phyloP scores from a whole-genome alignment of 345 rosid species.

The Gossypium sturtianum region DNA sequence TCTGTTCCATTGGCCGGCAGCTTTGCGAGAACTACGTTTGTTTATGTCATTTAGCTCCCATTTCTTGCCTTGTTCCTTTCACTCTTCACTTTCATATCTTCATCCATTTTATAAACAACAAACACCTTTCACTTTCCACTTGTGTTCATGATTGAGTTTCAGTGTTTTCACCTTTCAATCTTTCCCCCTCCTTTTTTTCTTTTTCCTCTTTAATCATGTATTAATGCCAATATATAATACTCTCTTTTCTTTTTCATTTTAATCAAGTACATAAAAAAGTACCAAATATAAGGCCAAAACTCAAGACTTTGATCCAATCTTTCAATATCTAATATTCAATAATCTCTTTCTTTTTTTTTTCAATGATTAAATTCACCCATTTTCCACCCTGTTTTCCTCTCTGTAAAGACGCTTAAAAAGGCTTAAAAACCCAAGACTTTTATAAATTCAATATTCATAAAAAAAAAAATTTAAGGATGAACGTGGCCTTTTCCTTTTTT shows the following conservation, averaged over 20 bases:
- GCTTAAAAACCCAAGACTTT: background rate
- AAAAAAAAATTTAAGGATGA: constrained; percentile 23
- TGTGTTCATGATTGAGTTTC: background rate
- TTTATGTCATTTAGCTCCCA: background rate
- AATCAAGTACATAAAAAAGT: background rate
- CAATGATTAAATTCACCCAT: background rate
- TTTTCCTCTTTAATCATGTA: background rate
- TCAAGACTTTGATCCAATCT: background rate
- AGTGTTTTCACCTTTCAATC: background rate
- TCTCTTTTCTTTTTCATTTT: background rate
- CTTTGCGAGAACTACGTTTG: constrained; percentile 1
- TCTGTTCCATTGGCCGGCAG: constrained; percentile 2
- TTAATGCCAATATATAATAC: background rate
- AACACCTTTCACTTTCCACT: background rate
- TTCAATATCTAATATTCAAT: background rate
- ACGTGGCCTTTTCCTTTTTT: constrained; percentile 23
- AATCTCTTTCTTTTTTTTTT: background rate
- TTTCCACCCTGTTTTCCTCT: constrained; percentile 27
- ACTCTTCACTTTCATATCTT: background rate
- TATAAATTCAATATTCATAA: background rate
- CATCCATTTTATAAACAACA: background rate
- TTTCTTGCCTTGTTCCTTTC: background rate
- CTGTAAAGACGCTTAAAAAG: constrained; percentile 21
- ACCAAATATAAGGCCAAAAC: background rate
- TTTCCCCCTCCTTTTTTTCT: background rate